Conservation (phyloP, 805 yeast genomes). For the Saccharomyces jurei region DNA sequence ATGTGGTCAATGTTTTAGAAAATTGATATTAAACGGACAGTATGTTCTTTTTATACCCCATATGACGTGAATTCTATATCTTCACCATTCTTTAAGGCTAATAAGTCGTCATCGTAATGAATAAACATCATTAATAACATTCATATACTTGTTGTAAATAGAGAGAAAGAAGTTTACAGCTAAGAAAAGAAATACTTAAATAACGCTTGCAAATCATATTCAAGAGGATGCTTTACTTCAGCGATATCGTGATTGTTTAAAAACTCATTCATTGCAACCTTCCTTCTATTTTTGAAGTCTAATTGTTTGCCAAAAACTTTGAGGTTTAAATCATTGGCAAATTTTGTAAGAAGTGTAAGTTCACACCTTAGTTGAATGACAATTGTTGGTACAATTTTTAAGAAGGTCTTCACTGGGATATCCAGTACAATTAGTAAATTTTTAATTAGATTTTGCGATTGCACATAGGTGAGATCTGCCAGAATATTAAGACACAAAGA, state of each 20-base stretch:
- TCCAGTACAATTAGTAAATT: neutral
- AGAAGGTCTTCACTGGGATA: neutral
- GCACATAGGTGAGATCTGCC: neutral
- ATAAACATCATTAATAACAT: neutral
- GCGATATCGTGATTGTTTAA: neutral
- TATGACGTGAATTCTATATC: neutral
- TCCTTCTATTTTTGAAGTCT: neutral
- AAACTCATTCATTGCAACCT: neutral
- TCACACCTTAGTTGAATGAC: neutral
- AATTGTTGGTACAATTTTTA: neutral
- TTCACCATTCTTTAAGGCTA: neutral
- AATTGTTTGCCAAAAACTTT: neutral
- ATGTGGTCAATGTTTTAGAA: neutral
- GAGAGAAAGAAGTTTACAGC: neutral
- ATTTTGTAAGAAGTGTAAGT: neutral
- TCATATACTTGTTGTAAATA: neutral
- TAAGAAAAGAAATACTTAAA: neutral
- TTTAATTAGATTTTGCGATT: neutral
- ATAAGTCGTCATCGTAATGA: neutral
- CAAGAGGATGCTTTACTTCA: neutral
- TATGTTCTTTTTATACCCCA: neutral
- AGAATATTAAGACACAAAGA: neutral
- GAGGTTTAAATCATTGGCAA: neutral
- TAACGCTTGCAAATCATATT: neutral
- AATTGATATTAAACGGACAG: neutral